phyloP scores from a whole-genome alignment of 1,284 basidiomycete genomes.

The Ustilago xerochloae region DNA sequence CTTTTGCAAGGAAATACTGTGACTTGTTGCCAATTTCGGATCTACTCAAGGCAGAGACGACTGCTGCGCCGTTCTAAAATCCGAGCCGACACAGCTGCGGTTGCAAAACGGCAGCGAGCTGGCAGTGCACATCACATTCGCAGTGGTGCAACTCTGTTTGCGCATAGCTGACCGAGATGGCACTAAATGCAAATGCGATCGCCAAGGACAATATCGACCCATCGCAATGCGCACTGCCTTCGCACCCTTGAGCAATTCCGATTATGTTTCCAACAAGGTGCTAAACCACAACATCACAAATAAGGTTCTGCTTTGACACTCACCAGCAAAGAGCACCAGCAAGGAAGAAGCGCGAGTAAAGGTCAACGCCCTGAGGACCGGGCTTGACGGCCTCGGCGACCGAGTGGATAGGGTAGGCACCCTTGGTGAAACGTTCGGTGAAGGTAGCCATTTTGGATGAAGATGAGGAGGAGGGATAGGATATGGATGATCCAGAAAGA shows the following conservation, averaged over 20 bases:
- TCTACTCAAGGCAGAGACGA: no score
- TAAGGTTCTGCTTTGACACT: slow-evolving; percentile 14
- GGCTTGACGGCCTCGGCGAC: slow-evolving; percentile 55
- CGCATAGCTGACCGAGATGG: no score
- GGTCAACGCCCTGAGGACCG: slow-evolving; percentile 58
- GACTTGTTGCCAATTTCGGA: no score
- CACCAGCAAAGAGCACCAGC: slow-evolving; percentile 85
- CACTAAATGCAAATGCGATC: no score
- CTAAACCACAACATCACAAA: background rate
- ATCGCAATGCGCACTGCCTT: no score
- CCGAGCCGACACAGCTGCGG: no score
- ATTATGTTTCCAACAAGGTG: background rate
- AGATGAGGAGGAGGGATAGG: background rate
- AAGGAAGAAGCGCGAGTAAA: slow-evolving; percentile 73
- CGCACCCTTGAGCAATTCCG: background rate
- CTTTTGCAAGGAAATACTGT: no score
- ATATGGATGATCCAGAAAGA: slow-evolving; percentile 4
- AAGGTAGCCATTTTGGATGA: slow-evolving; percentile 46
- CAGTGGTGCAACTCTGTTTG: no score
- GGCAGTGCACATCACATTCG: no score
- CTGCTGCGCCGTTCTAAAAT: no score
- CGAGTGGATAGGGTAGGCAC: slow-evolving; percentile 61
- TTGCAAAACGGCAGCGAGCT: no score
- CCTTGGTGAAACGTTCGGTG: slow-evolving; percentile 54
- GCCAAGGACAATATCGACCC: no score